These are phyloP conservation scores for Epichloe elymi DNA, from an alignment of 2,329 filamentous ascomycete genomes.

Conservation along the genomic window DNA sequence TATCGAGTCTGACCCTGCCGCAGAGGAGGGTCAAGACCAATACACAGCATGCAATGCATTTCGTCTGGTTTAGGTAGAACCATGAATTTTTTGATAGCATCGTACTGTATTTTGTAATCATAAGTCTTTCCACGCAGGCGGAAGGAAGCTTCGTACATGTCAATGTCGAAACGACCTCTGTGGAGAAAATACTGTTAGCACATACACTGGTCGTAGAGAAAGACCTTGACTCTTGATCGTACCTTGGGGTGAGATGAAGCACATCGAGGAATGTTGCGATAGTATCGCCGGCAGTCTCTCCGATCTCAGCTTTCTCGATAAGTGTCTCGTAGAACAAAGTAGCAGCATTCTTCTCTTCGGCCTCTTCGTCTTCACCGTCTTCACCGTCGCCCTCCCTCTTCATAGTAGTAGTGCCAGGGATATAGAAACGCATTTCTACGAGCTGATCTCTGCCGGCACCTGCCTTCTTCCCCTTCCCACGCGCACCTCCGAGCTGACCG, in stretches of 20 bases:
- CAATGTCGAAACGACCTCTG: slow-evolving; percentile 98
- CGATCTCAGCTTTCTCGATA: slow-evolving; percentile 98
- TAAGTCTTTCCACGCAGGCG: slow-evolving; percentile 96
- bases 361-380: slow-evolving; percentile 39
- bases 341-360: slow-evolving; percentile 82
- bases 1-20: slow-evolving; percentile 96
- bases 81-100: slow-evolving; percentile 99
- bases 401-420: slow-evolving; percentile 77
- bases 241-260: slow-evolving; percentile 90
- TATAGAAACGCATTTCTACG: slow-evolving; percentile 98
- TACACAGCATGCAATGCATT: slow-evolving; percentile 84
- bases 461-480: slow-evolving; percentile 72
- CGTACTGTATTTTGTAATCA: slow-evolving; percentile 99
- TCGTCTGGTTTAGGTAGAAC: slow-evolving; percentile 97
- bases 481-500: slow-evolving; percentile 59
- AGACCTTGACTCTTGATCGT: slow-evolving; percentile 7
- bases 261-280: slow-evolving; percentile 96
- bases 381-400: slow-evolving; percentile 57
- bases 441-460: slow-evolving; percentile 83
- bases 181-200: slow-evolving; percentile 3
- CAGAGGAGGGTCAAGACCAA: slow-evolving; percentile 87
- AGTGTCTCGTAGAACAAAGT: slow-evolving; percentile 97
- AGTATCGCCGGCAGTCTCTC: slow-evolving; percentile 95
- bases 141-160: slow-evolving; percentile 98
- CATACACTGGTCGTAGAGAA: background rate